phyloP scores from a whole-genome alignment of 2,329 filamentous ascomycete species.

The Aureobasidium musti region DNA sequence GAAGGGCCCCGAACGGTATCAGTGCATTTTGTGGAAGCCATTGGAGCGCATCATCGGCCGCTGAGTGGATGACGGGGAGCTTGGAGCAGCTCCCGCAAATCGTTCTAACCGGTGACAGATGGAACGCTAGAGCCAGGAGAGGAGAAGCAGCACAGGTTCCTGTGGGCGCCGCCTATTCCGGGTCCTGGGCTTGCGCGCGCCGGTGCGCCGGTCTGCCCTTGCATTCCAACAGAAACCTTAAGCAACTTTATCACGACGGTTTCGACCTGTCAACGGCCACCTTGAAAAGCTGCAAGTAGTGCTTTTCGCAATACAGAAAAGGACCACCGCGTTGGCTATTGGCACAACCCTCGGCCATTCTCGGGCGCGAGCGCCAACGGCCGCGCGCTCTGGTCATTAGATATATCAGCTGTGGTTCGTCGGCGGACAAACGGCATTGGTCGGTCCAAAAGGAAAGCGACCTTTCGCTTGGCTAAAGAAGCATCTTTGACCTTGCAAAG shows the following conservation, averaged over 20 bases:
- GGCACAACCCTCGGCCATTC: constrained; percentile 24
- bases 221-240: constrained; percentile 29
- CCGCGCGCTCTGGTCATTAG: constrained; percentile 26
- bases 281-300: constrained; percentile 1
- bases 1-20: constrained; percentile 30
- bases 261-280: constrained; percentile 23
- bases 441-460: constrained; percentile 19
- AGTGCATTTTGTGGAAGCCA: constrained; percentile 30
- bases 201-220: constrained; percentile 30
- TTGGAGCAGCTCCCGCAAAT: constrained; percentile 30
- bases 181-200: constrained; percentile 27
- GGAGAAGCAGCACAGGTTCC: constrained; percentile 27
- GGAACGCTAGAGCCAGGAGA: constrained; percentile 28
- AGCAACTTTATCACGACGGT: constrained; percentile 30
- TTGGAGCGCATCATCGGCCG: constrained; percentile 30
- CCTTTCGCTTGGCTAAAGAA: constrained; percentile 16
- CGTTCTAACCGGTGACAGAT: constrained; percentile 30
- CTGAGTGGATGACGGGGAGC: constrained; percentile 30
- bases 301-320: constrained; percentile 23
- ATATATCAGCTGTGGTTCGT: constrained; percentile 24
- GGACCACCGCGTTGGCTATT: constrained; percentile 4
- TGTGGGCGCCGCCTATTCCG: constrained; percentile 31
- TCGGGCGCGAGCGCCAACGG: constrained; percentile 27
- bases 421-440: constrained; percentile 25
- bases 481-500: constrained; percentile 10